Percentiles rank a stretch among this genome's conserved stretches.
Conservation (phyloP, 768 basidiomycete genomes). For the Saitozyma sp. region DNA sequence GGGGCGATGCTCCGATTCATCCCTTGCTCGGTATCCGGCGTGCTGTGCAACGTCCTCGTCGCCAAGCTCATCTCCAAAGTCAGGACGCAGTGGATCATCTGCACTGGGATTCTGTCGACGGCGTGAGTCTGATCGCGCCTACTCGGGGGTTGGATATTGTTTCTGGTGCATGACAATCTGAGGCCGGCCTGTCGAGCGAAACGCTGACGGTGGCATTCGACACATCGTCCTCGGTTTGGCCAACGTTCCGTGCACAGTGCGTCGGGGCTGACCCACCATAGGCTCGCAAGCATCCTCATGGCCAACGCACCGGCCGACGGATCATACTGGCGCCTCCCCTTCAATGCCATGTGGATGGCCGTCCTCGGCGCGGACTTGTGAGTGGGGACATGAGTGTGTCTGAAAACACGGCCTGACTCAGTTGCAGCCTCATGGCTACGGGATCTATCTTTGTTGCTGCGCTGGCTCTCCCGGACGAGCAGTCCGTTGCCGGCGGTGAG, state of each 20-base stretch:
- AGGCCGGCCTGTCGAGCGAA: neutral
- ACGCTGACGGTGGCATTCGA: too few relatives aligned
- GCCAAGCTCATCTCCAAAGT: constrained; percentile 42
- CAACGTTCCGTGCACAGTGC: neutral
- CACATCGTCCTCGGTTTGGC: neutral
- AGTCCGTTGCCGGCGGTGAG: constrained; percentile 35
- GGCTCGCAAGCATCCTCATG: constrained; percentile 35
- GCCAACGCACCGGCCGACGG: constrained; percentile 25
- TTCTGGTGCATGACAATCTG: too few relatives aligned
- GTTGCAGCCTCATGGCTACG: constrained; percentile 41
- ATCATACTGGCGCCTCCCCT: constrained; percentile 33
- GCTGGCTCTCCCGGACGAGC: constrained; percentile 38
- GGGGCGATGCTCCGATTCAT: constrained; percentile 36
- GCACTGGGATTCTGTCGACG: constrained; percentile 43
- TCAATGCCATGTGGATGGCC: constrained; percentile 35
- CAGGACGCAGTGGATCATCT: constrained; percentile 45
- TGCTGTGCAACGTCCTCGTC: constrained; percentile 47
- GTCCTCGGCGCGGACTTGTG: constrained; percentile 46
- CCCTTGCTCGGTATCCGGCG: constrained; percentile 36
- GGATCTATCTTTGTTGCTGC: constrained; percentile 43
- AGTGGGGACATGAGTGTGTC: neutral
- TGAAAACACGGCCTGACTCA: constrained; percentile 1
- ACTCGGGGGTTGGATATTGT: too few relatives aligned
- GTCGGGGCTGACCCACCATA: neutral
- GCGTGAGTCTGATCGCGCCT: constrained; percentile 29